These are phyloP conservation scores for Diutina catenulata DNA, from an alignment of 1,139 yeast genomes.

Conservation along the genomic window DNA sequence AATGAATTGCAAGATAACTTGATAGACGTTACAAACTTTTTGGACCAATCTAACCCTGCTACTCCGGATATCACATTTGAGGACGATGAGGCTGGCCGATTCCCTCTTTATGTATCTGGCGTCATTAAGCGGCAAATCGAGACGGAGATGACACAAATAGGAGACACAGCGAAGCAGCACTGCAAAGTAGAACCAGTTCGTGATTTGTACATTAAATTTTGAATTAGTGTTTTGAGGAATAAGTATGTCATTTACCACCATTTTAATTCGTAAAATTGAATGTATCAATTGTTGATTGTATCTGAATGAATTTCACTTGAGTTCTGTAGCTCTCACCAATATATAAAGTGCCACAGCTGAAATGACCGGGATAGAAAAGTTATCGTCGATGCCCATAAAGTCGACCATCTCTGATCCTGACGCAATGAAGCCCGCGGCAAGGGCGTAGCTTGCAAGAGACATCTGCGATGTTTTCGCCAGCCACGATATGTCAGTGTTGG, in stretches of 20 bases:
- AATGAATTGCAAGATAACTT: constrained; percentile 32
- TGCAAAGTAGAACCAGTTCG: not conserved
- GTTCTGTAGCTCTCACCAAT: not conserved
- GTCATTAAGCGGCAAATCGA: not conserved
- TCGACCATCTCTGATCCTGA: constrained; percentile 79
- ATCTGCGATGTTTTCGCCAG: constrained; percentile 46
- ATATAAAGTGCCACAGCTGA: constrained; percentile 3
- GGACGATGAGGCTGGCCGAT: not conserved
- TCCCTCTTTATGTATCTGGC: not conserved
- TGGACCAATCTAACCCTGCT: constrained; percentile 12
- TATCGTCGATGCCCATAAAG: constrained; percentile 71
- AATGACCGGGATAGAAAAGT: constrained; percentile 77
- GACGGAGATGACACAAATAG: not conserved
- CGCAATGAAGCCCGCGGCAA: constrained; percentile 69
- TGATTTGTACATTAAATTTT: constrained; percentile 3
- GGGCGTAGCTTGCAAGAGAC: constrained; percentile 37
- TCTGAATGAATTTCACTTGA: not conserved
- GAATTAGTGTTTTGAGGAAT: too few species aligned
- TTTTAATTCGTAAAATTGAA: not conserved
- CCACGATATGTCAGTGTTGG: constrained; percentile 53
- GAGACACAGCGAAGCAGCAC: not conserved
- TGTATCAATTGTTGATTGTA: not conserved
- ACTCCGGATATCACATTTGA: not conserved
- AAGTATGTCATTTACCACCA: too few species aligned
- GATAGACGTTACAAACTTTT: constrained; percentile 32